phyloP scores from a whole-genome alignment of 805 yeast genomes.

The Candida patagonica region DNA sequence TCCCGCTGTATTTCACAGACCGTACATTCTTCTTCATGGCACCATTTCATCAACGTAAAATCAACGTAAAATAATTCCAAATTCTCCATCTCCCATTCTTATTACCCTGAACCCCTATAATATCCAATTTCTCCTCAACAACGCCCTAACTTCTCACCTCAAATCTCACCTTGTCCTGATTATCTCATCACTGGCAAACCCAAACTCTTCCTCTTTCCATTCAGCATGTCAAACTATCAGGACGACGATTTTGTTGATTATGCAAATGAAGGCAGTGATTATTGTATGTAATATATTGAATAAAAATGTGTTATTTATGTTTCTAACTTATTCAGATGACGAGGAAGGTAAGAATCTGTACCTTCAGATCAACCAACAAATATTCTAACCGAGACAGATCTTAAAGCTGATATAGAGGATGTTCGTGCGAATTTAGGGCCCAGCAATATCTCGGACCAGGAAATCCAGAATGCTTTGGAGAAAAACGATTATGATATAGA shows the following conservation, averaged over 20 bases:
- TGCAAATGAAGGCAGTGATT: constrained; percentile 13
- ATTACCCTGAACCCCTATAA: too few species aligned
- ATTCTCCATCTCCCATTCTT: too few species aligned
- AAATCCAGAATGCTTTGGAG: constrained; percentile 51
- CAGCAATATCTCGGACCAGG: constrained; percentile 35
- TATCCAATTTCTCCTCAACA: too few species aligned
- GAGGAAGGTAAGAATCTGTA: constrained; percentile 15
- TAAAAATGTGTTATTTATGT: not conserved
- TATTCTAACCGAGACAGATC: constrained; percentile 13
- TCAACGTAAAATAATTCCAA: too few species aligned
- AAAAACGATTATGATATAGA: constrained; percentile 48
- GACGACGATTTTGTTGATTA: constrained; percentile 11
- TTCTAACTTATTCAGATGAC: constrained; percentile 2
- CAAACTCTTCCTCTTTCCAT: too few species aligned
- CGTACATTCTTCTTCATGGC: too few species aligned
- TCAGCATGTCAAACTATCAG: too few species aligned
- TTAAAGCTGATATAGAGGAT: constrained; percentile 16
- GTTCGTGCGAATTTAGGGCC: constrained; percentile 22
- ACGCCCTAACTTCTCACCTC: too few species aligned
- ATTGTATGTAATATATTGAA: constrained; percentile 8
- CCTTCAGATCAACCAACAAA: not conserved
- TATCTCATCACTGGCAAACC: too few species aligned
- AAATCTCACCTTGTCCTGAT: too few species aligned
- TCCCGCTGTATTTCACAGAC: too few species aligned
- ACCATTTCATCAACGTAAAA: too few species aligned